Evolutionary conservation across 106 monocot genomes (phyloP), one percentile per base, ranked within the genome.

Genomic region (Iris macrosiphon): DNA sequence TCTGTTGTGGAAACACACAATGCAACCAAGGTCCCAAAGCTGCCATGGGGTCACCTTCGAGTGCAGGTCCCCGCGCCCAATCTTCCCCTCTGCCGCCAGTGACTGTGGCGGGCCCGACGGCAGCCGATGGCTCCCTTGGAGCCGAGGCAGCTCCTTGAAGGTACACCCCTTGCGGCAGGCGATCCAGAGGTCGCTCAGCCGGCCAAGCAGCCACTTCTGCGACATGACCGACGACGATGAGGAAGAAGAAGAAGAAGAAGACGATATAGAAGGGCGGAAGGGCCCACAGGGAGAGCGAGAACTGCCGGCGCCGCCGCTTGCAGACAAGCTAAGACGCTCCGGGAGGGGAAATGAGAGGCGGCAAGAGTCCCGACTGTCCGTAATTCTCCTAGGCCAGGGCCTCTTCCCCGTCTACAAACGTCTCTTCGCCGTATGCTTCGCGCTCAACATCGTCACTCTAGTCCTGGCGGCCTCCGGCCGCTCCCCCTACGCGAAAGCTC

Each of bases 321-420:
- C 15, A n/a, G 22, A 47, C 5, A 20, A 17, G 8, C n/a, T n/a
- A n/a, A n/a, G n/a, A n/a, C n/a, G n/a, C n/a, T n/a, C 14, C 11
- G 3, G 5, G n/a, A n/a, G n/a, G n/a, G n/a, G n/a, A 64, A 48
- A 9, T 16, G 20, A 0, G 43, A 30, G 18, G n/a, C n/a, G n/a
- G n/a, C n/a, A n/a, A n/a, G 13, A 62, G 15, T 71, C 78, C 2
- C 54, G 78, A 25, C 64, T 84, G 9, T 70, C 78, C 2, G 38
- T 74, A 3, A 75, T 84, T 13, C 48, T 84, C 2, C 67, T 79
- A 6, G 76, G 80, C 40, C 79, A 85, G 45, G 85, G 85, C 0
- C 28, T 85, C 22, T 80, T 85, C 72, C 75, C 85, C 0, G 76
- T 85, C 22, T 85, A 85, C 75, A 85, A 85, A 59, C 64, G 76